Base-by-base conservation (phyloP, 2,329 filamentous ascomycete species). In the Colletotrichum abscissum region DNA sequence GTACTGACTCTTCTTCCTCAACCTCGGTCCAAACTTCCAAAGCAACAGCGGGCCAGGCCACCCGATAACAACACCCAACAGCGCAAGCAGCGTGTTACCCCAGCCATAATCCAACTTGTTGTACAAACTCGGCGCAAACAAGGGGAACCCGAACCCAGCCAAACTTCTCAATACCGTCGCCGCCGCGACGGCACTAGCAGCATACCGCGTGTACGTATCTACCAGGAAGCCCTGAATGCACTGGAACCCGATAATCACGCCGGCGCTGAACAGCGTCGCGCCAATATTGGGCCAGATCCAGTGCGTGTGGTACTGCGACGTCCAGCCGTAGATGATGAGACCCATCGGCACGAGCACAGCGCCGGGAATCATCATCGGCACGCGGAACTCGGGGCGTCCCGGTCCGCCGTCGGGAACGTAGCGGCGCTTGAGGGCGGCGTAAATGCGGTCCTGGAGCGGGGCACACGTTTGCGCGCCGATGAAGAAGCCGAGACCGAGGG, bases 91-190 rank as follows among this genome's bases (percentile, higher is more conserved):
- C 1, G 80, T 84, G 62, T 83, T 84, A 1, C 84, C 84, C 79
- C 80, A 82, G 1, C 84, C 85, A 54, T 85, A 85, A 2, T 84
- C 84, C 8, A 87, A 78, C 1, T 55, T 66, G 0, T 76, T 75
- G 75, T 88, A 89, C 81, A 90, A 81, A 12, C 72, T 74, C 1
- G 86, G 84, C 1, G 85, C 87, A 49, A 88, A 88, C 1, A 90
- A 81, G 12, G 88, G 88, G 63, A 90, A 84, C 8, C 85, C 85
- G 30, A 88, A 88, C 2, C 86, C 87, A 4, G 86, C 86, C 12
- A 90, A 77, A 35, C 82, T 86, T 4, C 86, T 82, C 49, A 87
- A 77, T 4, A 88, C 81, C 22, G 84, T 86, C 28, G 81, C 81
- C 38, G 86, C 86, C 4, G 78, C 84, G 11, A 88, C 80, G 8